Base-by-base conservation (phyloP, 192 early-diverging fungal species). In the Chytriomyces hyalinus region DNA sequence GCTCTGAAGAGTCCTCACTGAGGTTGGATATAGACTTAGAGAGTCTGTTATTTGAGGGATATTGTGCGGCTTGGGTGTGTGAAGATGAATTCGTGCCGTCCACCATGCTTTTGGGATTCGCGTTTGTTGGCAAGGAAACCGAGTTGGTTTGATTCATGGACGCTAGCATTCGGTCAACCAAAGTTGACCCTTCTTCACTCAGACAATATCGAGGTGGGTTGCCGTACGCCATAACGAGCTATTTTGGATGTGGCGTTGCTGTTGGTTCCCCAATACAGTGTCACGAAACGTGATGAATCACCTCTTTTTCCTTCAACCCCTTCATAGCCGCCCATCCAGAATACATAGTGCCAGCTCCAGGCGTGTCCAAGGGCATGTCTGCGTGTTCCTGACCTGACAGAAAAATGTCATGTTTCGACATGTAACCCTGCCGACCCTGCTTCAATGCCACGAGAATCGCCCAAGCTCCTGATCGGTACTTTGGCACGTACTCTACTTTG, bases 301-400 rank as follows among this genome's bases (percentile, higher is more conserved):
- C 80, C 24, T 86, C 89, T 20, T 94, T 92, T 13, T 88, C 81
- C 43, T 89, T 74, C 67, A 97, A 83, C 0, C 87, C 93, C 68
- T 88, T 91, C 82, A 96, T 93, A 9, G 88, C 85, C 26, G 72
- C 86, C 94, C 95, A 97, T 47, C 90, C 94, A 0, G 92, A 91
- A 77, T 93, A 94, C 65, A 78, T 69, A 15, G 78, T 73, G 0
- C 90, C 87, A 10, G 70, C 63, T 20, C 20, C 47, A 48, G 88
- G 75, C 26, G 84, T 82, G n/a, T 88, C 83, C 60, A 94, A 90
- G 5, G 94, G 92, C 5, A 84, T 72, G 51, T 95, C 90, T 44
- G 89, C 87, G 64, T 89, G 90, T 28, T 84, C 64, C 80, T 95
- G 92, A 11, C 86, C 92, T 11, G 79, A 10, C 0, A 82, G 80